Evolutionary conservation across 768 basidiomycete genomes (phyloP).

Genomic region (Phanerochaete carnosa): DNA sequence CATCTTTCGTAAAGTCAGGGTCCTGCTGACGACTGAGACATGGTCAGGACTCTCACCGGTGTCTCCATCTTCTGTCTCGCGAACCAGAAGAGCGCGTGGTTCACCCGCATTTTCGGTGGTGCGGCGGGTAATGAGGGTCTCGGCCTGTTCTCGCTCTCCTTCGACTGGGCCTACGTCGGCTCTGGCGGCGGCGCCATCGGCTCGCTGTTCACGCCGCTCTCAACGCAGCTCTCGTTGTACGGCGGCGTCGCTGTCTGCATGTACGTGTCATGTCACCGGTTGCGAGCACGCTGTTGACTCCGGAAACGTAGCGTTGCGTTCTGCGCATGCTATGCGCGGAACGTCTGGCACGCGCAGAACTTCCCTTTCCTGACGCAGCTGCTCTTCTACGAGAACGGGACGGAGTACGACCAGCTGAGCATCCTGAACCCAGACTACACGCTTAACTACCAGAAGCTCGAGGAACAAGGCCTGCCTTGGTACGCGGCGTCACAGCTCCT

Average conservation of each 20-base stretch:
- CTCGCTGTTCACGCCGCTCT: constrained; percentile 29
- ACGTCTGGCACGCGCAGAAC: constrained; percentile 52
- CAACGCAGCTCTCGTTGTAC: constrained; percentile 16
- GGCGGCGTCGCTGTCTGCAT: constrained; percentile 26
- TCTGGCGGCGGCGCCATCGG: constrained; percentile 43
- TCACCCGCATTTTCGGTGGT: constrained; percentile 59
- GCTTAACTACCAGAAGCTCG: constrained; percentile 48
- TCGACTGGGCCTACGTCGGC: constrained; percentile 59
- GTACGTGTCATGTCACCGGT: constrained; percentile 33
- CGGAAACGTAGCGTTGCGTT: constrained; percentile 25
- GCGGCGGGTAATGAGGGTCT: constrained; percentile 61
- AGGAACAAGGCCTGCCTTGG: constrained; percentile 41
- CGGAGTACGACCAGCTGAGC: constrained; percentile 45
- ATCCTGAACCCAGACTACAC: constrained; percentile 53
- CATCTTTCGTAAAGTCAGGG: neutral
- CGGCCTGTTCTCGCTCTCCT: constrained; percentile 50
- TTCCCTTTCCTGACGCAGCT: constrained; percentile 46
- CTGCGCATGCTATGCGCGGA: constrained; percentile 40
- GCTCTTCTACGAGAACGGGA: constrained; percentile 42
- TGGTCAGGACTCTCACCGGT: constrained; percentile 48
- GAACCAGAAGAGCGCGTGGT: constrained; percentile 42
- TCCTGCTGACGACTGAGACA: neutral
- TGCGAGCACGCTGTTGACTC: neutral
- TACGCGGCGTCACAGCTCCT: constrained; percentile 44
- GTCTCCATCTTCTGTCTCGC: constrained; percentile 57